Evolutionary conservation across 192 early-diverging fungal genomes (phyloP).

Genomic region (Backusella psychrophila): DNA sequence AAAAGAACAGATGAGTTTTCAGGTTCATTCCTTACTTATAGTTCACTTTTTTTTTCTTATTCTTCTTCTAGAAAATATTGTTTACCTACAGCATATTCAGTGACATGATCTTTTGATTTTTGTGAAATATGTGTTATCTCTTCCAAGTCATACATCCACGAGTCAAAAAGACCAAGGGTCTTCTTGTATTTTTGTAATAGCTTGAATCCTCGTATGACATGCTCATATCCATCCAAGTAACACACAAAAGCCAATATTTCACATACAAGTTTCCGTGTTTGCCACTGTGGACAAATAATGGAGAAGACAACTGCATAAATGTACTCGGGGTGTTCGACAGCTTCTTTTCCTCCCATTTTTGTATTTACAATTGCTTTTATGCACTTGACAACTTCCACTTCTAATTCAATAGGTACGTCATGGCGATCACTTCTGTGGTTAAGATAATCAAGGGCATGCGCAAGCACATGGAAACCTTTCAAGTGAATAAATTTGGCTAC

Average conservation of each 20-base stretch:
- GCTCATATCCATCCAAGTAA: conserved; percentile 69
- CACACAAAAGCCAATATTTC: conserved; percentile 76
- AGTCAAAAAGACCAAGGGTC: conserved; percentile 60
- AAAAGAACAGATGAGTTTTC: too few species aligned
- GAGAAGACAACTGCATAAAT: conserved; percentile 70
- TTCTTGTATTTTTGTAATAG: conserved; percentile 64
- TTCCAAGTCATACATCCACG: conserved; percentile 73
- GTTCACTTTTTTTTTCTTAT: background rate
- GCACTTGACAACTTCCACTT: conserved; percentile 76
- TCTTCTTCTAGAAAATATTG: background rate
- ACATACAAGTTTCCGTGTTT: conserved; percentile 65
- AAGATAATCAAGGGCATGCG: conserved; percentile 51
- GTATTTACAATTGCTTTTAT: conserved; percentile 74
- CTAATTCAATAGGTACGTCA: conserved; percentile 65
- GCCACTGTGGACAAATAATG: conserved; percentile 66
- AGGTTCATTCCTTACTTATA: background rate
- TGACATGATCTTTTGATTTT: conserved; percentile 66
- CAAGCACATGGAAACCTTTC: conserved; percentile 66
- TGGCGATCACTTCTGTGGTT: conserved; percentile 29
- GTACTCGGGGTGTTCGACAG: conserved; percentile 61
- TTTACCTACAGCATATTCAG: conserved; percentile 62
- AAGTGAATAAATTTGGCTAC: conserved; percentile 74
- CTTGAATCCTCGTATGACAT: conserved; percentile 75
- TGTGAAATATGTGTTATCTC: conserved; percentile 71
- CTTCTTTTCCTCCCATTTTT: conserved; percentile 67